Evolutionary conservation across 108 stramenopile species (phyloP).

Genomic region (Skeletonema menzelii): DNA sequence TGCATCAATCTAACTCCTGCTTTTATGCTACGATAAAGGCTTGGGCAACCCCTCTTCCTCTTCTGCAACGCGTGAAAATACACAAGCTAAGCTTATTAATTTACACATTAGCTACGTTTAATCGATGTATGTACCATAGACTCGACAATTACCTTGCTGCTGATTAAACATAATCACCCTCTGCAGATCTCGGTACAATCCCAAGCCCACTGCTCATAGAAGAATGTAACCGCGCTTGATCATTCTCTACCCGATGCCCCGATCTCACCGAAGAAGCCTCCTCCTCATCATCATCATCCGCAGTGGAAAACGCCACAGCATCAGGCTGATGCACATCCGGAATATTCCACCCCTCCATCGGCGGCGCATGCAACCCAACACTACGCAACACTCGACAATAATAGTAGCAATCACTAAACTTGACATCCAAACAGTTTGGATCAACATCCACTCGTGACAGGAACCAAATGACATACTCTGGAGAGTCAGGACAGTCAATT

Average conservation of each 20-base stretch:
- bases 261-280: background rate
- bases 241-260: background rate
- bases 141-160: background rate
- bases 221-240: background rate
- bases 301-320: background rate
- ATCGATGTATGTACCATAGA: too few relatives aligned
- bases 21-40: too few relatives aligned
- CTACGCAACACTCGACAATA: conserved; percentile 33
- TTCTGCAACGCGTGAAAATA: too few relatives aligned
- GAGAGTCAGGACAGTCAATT: conserved; percentile 29
- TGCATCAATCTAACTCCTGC: too few relatives aligned
- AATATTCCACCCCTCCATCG: conserved; percentile 31
- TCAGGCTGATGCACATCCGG: conserved; percentile 18
- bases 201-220: background rate
- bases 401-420: conserved; percentile 47
- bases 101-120: too few relatives aligned
- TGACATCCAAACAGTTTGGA: conserved; percentile 33
- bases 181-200: background rate
- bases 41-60: too few relatives aligned
- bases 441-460: conserved; percentile 37
- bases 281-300: background rate
- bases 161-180: background rate
- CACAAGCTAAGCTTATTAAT: too few relatives aligned
- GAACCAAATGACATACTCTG: conserved; percentile 44
- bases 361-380: conserved; percentile 13